A percentile compares a stretch with the other conserved stretches of the same genome.
Conservation (phyloP, 2,329 filamentous ascomycete species). For the Ceratocystis alfenasii region DNA sequence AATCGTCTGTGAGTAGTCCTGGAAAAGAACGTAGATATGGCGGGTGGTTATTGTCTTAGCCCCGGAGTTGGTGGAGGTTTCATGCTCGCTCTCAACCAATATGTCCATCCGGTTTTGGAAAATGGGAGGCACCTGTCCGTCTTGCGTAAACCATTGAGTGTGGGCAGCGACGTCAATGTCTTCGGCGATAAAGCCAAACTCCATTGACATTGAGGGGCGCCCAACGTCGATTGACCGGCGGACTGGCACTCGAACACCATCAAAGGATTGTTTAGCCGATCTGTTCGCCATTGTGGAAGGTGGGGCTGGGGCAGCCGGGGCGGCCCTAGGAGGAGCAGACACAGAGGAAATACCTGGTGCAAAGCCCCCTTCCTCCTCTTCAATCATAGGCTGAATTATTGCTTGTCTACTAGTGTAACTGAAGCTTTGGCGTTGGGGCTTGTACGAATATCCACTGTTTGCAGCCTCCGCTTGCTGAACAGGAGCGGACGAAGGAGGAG, state of each 20-base stretch:
- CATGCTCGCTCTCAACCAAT: slow-evolving; percentile 70
- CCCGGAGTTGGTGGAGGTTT: slow-evolving; percentile 54
- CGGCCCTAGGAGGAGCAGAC: slow-evolving; percentile 13
- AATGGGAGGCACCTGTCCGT: slow-evolving; percentile 65
- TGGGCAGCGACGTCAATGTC: slow-evolving; percentile 68
- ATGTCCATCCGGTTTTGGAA: slow-evolving; percentile 77
- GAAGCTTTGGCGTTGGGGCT: slow-evolving; percentile 19
- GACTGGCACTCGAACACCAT: slow-evolving; percentile 41
- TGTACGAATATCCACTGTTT: slow-evolving; percentile 51
- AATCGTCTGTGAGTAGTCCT: slow-evolving; percentile 92
- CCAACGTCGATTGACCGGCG: slow-evolving; percentile 61
- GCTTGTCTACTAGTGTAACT: slow-evolving; percentile 23
- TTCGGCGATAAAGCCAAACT: slow-evolving; percentile 74
- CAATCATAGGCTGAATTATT: slow-evolving; percentile 32
- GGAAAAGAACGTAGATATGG: slow-evolving; percentile 76
- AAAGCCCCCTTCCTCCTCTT: slow-evolving; percentile 40
- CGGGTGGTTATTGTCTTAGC: slow-evolving; percentile 63
- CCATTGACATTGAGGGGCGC: slow-evolving; percentile 55
- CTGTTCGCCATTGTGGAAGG: slow-evolving; percentile 24
- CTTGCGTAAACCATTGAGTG: slow-evolving; percentile 78
- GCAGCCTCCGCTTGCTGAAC: slow-evolving; percentile 23
- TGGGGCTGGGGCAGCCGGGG: slow-evolving; percentile 28
- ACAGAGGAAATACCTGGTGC: not conserved
- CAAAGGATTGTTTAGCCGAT: slow-evolving; percentile 47
- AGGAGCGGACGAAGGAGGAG: not conserved